Conservation (phyloP, 2,329 filamentous ascomycete genomes). For the Pseudogymnoascus sp. region DNA sequence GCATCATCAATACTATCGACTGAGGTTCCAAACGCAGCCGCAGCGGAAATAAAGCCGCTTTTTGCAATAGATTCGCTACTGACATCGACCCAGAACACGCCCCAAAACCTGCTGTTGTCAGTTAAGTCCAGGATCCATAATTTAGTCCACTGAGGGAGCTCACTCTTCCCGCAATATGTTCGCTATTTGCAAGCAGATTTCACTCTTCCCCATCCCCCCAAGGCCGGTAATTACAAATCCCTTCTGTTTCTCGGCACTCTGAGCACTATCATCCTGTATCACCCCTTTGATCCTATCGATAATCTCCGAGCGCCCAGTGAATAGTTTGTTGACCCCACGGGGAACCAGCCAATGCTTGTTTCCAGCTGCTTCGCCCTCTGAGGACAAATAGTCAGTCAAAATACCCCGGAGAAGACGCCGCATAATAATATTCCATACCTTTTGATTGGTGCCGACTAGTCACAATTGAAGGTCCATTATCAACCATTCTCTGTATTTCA, state of each 20-base stretch:
- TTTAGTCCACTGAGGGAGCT: neutral
- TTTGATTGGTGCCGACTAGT: neutral
- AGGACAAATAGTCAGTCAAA: neutral
- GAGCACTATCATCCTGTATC: neutral
- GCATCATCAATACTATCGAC: constrained; percentile 7
- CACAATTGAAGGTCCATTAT: constrained; percentile 10
- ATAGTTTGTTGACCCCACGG: constrained; percentile 15
- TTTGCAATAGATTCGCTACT: constrained; percentile 12
- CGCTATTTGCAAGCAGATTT: constrained; percentile 19
- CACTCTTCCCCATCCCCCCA: constrained; percentile 28
- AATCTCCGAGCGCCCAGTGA: constrained; percentile 17
- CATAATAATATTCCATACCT: neutral
- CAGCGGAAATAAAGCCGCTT: constrained; percentile 12
- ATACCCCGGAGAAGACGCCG: neutral
- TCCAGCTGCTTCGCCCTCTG: neutral
- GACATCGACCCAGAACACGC: constrained; percentile 19
- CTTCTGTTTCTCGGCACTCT: constrained; percentile 11
- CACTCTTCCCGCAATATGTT: constrained; percentile 10
- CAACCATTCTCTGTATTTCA: constrained; percentile 16
- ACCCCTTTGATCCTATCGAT: constrained; percentile 13
- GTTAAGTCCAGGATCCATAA: neutral
- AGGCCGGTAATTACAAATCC: constrained; percentile 22
- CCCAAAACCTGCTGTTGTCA: constrained; percentile 17
- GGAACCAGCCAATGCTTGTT: constrained; percentile 16
- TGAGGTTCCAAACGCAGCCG: neutral